Evolutionary conservation across 768 basidiomycete genomes (phyloP).

Genomic region (Lentinula aciculospora): DNA sequence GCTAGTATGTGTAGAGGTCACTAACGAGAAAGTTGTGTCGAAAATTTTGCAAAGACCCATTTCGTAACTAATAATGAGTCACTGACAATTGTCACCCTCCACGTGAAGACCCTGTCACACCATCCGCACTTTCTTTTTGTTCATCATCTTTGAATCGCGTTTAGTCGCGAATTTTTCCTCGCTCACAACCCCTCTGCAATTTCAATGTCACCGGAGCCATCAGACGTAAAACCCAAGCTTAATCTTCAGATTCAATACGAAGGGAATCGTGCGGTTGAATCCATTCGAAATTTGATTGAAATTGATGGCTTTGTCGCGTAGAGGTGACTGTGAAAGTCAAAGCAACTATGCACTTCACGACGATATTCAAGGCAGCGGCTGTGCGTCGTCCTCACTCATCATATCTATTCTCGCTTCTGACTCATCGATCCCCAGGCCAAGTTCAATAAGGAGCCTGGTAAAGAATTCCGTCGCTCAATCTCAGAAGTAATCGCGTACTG

Average conservation of each 20-base stretch:
- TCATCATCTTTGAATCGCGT: background rate
- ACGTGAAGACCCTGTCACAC: background rate
- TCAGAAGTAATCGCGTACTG: background rate
- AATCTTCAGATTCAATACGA: slow-evolving; percentile 55
- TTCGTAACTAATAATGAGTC: no score
- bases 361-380: slow-evolving; percentile 65
- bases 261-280: slow-evolving; percentile 39
- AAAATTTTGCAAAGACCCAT: no score
- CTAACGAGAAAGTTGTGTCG: no score
- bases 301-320: slow-evolving; percentile 17
- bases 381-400: slow-evolving; percentile 27
- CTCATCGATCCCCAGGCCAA: slow-evolving; percentile 35
- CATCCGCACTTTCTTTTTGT: background rate
- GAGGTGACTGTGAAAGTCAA: slow-evolving; percentile 68
- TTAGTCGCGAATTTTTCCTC: background rate
- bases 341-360: slow-evolving; percentile 53
- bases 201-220: background rate
- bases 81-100: no score
- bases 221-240: slow-evolving; percentile 66
- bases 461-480: slow-evolving; percentile 11
- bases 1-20: no score
- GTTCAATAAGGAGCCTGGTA: slow-evolving; percentile 53
- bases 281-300: background rate
- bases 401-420: background rate
- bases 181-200: background rate